These are phyloP conservation scores for Chaetomium sp. DNA, from an alignment of 2,329 filamentous ascomycete genomes.

Conservation along the genomic window DNA sequence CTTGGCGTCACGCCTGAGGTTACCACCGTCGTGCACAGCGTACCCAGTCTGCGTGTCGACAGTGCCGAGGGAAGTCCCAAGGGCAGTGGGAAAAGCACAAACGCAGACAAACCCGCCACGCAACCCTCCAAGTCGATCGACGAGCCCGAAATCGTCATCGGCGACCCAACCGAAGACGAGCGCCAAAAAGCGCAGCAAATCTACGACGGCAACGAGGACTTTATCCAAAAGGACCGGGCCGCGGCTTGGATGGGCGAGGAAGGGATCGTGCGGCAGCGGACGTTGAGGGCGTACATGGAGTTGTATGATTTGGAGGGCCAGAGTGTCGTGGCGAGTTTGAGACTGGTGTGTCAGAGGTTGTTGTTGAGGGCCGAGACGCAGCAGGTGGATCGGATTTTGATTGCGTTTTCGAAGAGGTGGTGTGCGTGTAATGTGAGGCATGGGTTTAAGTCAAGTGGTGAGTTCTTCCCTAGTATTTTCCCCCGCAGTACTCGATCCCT, in stretches of 20 bases:
- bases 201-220: conserved; percentile 76
- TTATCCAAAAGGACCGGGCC: conserved; percentile 70
- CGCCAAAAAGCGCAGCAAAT: conserved; percentile 73
- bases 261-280: conserved; percentile 51
- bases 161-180: conserved; percentile 61
- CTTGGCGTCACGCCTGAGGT: conserved; percentile 38
- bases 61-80: conserved; percentile 35
- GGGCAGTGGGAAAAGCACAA: conserved; percentile 10
- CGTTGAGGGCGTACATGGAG: conserved; percentile 76
- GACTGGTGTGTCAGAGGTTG: conserved; percentile 73
- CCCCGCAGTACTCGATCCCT: neutral
- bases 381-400: conserved; percentile 89
- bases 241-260: conserved; percentile 85
- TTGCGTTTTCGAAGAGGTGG: conserved; percentile 85
- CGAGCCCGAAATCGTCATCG: conserved; percentile 52
- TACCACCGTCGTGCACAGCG: conserved; percentile 32
- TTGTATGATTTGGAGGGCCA: conserved; percentile 79
- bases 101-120: conserved; percentile 14
- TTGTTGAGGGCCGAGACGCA: conserved; percentile 88
- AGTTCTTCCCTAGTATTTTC: conserved; percentile 26
- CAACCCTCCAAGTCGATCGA: conserved; percentile 41
- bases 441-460: conserved; percentile 83
- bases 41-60: conserved; percentile 41
- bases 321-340: conserved; percentile 72
- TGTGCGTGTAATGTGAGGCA: conserved; percentile 88